Percentiles rank a stretch among this genome's conserved stretches.
These are phyloP conservation scores for Trichoderma asperellum DNA, from an alignment of 2,329 filamentous ascomycete genomes.

Conservation along the genomic window DNA sequence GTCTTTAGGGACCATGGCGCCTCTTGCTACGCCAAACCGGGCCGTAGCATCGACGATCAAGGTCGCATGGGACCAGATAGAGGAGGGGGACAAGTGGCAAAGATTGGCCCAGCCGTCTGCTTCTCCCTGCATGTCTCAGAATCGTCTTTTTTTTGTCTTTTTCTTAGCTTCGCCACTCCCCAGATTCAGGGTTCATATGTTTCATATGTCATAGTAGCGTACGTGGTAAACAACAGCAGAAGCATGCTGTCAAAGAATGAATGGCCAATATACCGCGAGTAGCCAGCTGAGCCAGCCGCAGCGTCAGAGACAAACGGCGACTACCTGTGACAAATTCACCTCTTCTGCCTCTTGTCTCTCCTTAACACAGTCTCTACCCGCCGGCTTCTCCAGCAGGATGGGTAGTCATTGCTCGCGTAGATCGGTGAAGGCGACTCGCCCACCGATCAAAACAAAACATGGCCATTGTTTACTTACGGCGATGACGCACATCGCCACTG, in stretches of 20 bases:
- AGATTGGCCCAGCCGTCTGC: conserved; percentile 11
- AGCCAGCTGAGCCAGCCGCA: conserved; percentile 5
- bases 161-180: conserved; percentile 11
- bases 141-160: not conserved
- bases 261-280: not conserved
- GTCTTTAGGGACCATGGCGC: not conserved
- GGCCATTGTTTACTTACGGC: conserved; percentile 21
- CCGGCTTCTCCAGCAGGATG: not conserved
- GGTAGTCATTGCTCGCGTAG: not conserved
- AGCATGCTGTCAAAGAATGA: conserved; percentile 5
- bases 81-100: conserved; percentile 2
- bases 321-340: not conserved
- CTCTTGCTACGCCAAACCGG: conserved; percentile 1
- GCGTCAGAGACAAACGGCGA: conserved; percentile 8
- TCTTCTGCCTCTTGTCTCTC: conserved; percentile 12
- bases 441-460: conserved; percentile 41
- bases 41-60: conserved; percentile 9
- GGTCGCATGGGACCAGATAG: not conserved
- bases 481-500: conserved; percentile 6
- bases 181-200: conserved; percentile 8
- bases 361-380: not conserved
- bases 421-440: conserved; percentile 23
- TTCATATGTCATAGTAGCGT: not conserved
- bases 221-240: not conserved
- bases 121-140: conserved; percentile 23